Base-by-base conservation (phyloP, 169 alveolate species). In the Hammondia hammondi region DNA sequence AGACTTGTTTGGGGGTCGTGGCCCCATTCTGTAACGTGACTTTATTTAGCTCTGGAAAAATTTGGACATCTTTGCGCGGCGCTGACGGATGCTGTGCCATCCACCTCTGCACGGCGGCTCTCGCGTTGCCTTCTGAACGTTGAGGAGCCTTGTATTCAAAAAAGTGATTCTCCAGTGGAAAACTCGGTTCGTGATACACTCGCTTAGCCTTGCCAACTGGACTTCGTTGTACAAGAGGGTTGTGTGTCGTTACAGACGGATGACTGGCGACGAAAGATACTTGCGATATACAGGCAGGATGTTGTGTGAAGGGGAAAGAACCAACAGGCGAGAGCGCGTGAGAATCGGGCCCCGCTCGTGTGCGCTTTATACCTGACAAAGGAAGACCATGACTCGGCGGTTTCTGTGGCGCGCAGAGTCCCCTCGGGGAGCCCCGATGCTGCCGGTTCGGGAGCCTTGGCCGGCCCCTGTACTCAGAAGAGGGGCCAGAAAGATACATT, bases 151-250 rank as follows among this genome's bases (percentile, higher is more conserved):
- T 72, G 84, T n/a, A 72, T 29, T 27, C 84, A 27, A n/a, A 72
- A 1, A 29, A 72, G 84, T 72, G 84, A 35, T 72, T 27, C 84
- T 14, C 17, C 9, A 27, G 17, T 14, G 39, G 45, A 27, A 72
- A 29, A 72, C 45, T 7, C 17, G 2, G 32, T 72, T 10, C 84
- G 84, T 29, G 84, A 72, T 21, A n/a, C 84, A 21, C 32, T 35
- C 17, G 4, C 39, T 72, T 72, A 72, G 84, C 84, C 84, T 21
- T 72, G 12, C 84, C 84, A 35, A 72, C 39, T 1, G 84, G 32
- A 72, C 84, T 72, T 72, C 84, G 84, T 35, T 72, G 84, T 9
- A 72, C 84, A 27, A 72, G 84, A 27, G 84, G 84, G 84, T 72
- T 72, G 84, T 35, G 39, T 35, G 84, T n/a, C 39, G 32, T 72